A percentile compares a stretch with the other conserved stretches of the same genome.
Conservation (phyloP, 371 early-diverging fungal species). For the Mortierella sp. region DNA sequence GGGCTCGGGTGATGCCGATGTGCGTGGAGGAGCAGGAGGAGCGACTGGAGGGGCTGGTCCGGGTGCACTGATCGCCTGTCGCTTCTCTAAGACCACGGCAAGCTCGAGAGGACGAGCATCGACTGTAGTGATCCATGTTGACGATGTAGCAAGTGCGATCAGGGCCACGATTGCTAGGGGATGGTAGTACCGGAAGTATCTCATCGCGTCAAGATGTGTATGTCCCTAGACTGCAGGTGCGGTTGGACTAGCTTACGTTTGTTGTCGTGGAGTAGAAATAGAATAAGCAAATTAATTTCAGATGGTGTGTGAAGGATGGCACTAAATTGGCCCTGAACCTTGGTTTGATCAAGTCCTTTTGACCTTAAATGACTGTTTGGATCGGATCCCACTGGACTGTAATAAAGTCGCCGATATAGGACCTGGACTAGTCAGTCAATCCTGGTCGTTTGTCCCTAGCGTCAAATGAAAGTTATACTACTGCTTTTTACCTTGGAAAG, state of each 20-base stretch:
- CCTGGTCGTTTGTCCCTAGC: background rate
- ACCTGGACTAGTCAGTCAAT: background rate
- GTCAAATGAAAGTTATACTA: background rate
- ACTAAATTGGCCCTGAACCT: conserved; percentile 1
- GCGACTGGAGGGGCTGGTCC: background rate
- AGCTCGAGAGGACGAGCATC: conserved; percentile 15
- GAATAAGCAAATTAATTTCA: background rate
- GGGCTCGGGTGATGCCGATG: background rate
- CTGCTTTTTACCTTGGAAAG: background rate
- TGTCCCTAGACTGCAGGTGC: background rate
- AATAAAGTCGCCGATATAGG: background rate
- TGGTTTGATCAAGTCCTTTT: background rate
- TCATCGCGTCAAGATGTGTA: background rate
- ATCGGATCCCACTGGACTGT: background rate
- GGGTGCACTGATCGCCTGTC: background rate
- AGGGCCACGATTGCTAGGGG: conserved; percentile 21
- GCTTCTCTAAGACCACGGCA: background rate
- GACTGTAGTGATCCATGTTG: conserved; percentile 7
- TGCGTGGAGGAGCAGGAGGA: background rate
- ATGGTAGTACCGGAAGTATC: conserved; percentile 14
- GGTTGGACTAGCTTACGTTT: background rate
- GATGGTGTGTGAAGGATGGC: background rate
- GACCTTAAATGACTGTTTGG: background rate
- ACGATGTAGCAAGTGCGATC: conserved; percentile 12
- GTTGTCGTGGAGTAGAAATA: background rate